A percentile compares a stretch with the other conserved stretches of the same genome.
phyloP scores from a whole-genome alignment of 1,139 yeast species.

The Lodderomyces elongisporus region DNA sequence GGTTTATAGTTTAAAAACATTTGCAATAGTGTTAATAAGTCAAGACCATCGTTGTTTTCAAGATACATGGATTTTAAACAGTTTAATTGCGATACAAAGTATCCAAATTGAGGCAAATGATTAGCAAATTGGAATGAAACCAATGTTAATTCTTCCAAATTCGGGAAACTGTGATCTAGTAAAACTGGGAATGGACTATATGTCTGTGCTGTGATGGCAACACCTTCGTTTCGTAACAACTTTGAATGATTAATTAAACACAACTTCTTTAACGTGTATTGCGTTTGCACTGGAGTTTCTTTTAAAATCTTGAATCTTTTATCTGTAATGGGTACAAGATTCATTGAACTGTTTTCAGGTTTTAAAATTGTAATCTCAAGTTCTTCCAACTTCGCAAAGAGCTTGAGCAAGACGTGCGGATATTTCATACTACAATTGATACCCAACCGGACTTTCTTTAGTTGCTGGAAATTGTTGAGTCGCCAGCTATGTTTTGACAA shows the following conservation, averaged over 20 bases:
- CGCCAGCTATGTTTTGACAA: slow-evolving; percentile 27
- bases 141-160: slow-evolving; percentile 22
- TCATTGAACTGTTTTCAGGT: slow-evolving; percentile 14
- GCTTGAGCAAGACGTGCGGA: slow-evolving; percentile 20
- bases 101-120: slow-evolving; percentile 25
- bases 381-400: slow-evolving; percentile 25
- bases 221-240: slow-evolving; percentile 11
- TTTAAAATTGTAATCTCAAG: slow-evolving; percentile 19
- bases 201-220: slow-evolving; percentile 14
- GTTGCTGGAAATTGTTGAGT: slow-evolving; percentile 17
- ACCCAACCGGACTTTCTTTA: slow-evolving; percentile 23
- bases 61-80: slow-evolving; percentile 21
- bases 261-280: slow-evolving; percentile 16
- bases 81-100: slow-evolving; percentile 20
- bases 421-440: slow-evolving; percentile 23
- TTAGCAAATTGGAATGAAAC: slow-evolving; percentile 30
- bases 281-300: slow-evolving; percentile 2
- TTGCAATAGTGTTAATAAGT: slow-evolving; percentile 26
- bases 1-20: slow-evolving; percentile 29
- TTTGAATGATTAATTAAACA: slow-evolving; percentile 26
- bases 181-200: slow-evolving; percentile 26
- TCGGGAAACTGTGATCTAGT: slow-evolving; percentile 18
- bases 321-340: slow-evolving; percentile 19
- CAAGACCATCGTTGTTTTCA: slow-evolving; percentile 31
- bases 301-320: slow-evolving; percentile 14